Evolutionary conservation across 2,329 filamentous ascomycete genomes (phyloP), one percentile per base, ranked within the genome.

Genomic region (Cladosporium sp.): DNA sequence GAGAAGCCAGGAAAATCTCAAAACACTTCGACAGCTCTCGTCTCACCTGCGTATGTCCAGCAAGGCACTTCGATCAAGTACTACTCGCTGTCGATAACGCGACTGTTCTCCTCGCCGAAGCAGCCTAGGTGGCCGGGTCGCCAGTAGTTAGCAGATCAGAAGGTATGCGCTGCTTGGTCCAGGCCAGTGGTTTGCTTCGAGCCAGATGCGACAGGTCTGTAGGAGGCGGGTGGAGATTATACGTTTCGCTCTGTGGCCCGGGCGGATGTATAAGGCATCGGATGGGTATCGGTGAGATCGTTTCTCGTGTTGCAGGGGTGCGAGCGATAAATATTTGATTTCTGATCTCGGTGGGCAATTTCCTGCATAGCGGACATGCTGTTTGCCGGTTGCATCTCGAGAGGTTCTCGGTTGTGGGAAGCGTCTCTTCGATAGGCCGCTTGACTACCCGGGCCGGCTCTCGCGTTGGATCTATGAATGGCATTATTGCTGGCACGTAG

Each of bases 171-270:
- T 7, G 65, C 65, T 56, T 69, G 66, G 36, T 61, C 49, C 42
- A 71, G 70, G 71, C 8, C 73, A 57, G 2, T 57, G 56, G 37
- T 66, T 62, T 2, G 68, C 63, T 57, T 75, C 73, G 12, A 72
- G 62, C 60, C 72, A 75, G 17, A 68, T 61, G 17, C 68, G 66
- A 42, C 73, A 75, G 2, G 73, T 74, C 3, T 62, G 62, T 8
- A 75, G 60, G 6, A 75, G 58, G 5, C 58, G 60, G 2, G 62
- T 67, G 40, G 60, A 53, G 13, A 62, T 60, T 20, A 58, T 63
- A 36, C 63, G 61, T 1, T 63, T 66, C 4, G 62, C 66, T 2
- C 62, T 60, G 47, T 70, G 65, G n/a, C 69, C 70, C 17, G 70
- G 71, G 28, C 73, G 69, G 53, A 66, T 70, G 60, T 69, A 71